These are phyloP conservation scores for Colletotrichum sp. DNA, from an alignment of 2,329 filamentous ascomycete genomes.

Conservation along the genomic window DNA sequence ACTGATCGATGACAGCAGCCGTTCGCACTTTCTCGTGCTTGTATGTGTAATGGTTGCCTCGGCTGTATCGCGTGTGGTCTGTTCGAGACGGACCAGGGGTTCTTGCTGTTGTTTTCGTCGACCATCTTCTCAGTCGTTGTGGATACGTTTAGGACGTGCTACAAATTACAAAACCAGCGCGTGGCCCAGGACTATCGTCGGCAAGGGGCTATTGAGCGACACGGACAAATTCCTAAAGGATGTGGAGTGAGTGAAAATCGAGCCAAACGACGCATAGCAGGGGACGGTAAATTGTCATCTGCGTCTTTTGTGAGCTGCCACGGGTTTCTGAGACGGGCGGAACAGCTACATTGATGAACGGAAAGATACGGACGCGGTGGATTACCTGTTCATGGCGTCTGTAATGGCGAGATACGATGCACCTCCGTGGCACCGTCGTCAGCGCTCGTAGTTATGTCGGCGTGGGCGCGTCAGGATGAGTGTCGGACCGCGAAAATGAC, in stretches of 20 bases:
- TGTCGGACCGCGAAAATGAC: too few species aligned
- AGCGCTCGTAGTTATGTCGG: too few species aligned
- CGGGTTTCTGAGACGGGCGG: too few species aligned
- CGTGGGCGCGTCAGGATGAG: too few species aligned
- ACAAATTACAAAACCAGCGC: not conserved
- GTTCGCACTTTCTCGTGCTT: not conserved
- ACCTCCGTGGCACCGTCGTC: too few species aligned
- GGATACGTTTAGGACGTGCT: not conserved
- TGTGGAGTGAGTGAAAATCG: not conserved
- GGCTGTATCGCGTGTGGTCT: not conserved
- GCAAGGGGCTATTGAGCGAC: not conserved
- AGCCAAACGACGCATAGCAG: not conserved
- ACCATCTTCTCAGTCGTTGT: not conserved
- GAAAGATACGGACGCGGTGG: too few species aligned
- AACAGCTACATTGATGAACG: too few species aligned
- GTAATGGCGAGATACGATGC: too few species aligned
- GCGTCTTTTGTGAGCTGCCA: not conserved
- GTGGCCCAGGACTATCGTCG: not conserved
- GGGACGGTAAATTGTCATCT: not conserved
- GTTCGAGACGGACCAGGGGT: not conserved
- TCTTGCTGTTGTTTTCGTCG: not conserved
- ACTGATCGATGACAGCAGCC: not conserved
- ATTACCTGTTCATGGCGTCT: too few species aligned
- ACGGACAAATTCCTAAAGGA: not conserved
- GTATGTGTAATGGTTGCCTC: not conserved